Evolutionary conservation across 2,329 filamentous ascomycete species (phyloP).

Genomic region (Pestalotiopsis sp.): DNA sequence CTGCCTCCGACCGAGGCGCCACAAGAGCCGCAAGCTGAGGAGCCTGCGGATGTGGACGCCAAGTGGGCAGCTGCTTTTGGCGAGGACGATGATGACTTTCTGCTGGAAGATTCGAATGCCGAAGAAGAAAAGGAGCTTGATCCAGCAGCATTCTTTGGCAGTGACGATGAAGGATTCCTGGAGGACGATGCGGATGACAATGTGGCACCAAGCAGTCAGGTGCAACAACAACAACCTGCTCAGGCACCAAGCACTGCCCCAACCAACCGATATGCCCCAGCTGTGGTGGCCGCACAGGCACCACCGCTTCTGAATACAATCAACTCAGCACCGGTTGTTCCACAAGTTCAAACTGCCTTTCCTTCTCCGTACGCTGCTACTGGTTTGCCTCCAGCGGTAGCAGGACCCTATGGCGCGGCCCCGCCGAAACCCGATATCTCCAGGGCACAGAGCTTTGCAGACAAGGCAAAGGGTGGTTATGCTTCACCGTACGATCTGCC

Average conservation of each 20-base stretch:
- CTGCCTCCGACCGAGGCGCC: slow-evolving; percentile 23
- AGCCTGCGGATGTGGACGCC: slow-evolving; percentile 70
- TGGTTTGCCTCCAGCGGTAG: slow-evolving; percentile 22
- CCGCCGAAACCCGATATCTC: slow-evolving; percentile 47
- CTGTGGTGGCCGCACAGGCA: slow-evolving; percentile 25
- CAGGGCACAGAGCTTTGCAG: slow-evolving; percentile 81
- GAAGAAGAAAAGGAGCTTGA: slow-evolving; percentile 57
- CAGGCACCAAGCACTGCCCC: slow-evolving; percentile 24
- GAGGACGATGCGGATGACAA: slow-evolving; percentile 53
- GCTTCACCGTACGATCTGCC: slow-evolving; percentile 94
- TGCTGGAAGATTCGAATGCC: slow-evolving; percentile 58
- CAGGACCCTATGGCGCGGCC: slow-evolving; percentile 37
- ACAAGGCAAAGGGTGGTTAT: slow-evolving; percentile 91
- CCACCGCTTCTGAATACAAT: slow-evolving; percentile 44
- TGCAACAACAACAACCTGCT: slow-evolving; percentile 27
- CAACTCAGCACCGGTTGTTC: slow-evolving; percentile 44
- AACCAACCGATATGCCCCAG: slow-evolving; percentile 39
- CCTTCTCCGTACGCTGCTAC: slow-evolving; percentile 31
- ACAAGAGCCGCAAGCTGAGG: slow-evolving; percentile 23
- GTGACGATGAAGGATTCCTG: slow-evolving; percentile 84
- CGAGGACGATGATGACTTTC: slow-evolving; percentile 67
- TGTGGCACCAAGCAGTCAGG: slow-evolving; percentile 19
- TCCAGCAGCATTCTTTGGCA: slow-evolving; percentile 70
- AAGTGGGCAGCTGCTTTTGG: slow-evolving; percentile 85
- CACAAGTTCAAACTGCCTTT: slow-evolving; percentile 27